Conservation (phyloP, 768 basidiomycete species). For the Mycena polygramma region DNA sequence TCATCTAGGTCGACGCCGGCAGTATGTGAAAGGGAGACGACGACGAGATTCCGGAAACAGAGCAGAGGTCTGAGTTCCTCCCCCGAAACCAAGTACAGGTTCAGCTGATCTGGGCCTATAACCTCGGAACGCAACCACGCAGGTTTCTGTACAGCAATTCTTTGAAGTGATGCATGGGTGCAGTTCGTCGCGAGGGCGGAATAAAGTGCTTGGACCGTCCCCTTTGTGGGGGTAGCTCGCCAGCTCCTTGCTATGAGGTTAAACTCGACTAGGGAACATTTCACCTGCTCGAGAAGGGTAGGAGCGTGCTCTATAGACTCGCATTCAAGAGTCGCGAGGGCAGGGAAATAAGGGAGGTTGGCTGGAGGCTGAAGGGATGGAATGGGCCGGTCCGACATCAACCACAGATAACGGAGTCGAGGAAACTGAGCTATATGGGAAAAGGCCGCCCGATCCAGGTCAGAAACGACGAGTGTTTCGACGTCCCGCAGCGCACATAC, state of each 20-base stretch:
- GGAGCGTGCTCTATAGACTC: constrained; percentile 7
- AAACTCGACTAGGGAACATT: not conserved
- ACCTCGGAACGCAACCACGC: not conserved
- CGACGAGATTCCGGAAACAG: constrained; percentile 6
- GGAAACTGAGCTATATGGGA: constrained; percentile 19
- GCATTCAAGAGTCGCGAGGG: not conserved
- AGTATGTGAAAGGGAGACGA: not conserved
- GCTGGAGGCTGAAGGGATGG: not conserved
- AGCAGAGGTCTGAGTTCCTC: not conserved
- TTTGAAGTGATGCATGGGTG: not conserved
- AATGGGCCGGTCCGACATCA: not conserved
- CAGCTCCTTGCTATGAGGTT: not conserved
- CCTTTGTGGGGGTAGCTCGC: not conserved
- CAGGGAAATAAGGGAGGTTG: not conserved
- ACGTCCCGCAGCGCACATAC: constrained; percentile 5
- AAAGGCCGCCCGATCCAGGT: not conserved
- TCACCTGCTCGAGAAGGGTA: not conserved
- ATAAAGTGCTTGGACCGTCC: not conserved
- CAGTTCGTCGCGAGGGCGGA: constrained; percentile 3
- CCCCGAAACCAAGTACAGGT: not conserved
- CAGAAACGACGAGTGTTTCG: constrained; percentile 1
- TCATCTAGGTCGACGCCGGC: constrained; percentile 12
- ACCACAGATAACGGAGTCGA: constrained; percentile 7
- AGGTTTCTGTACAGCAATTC: not conserved
- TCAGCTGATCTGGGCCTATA: not conserved